Conservation (phyloP, 2,329 filamentous ascomycete species). For the Paraphoma sp. region DNA sequence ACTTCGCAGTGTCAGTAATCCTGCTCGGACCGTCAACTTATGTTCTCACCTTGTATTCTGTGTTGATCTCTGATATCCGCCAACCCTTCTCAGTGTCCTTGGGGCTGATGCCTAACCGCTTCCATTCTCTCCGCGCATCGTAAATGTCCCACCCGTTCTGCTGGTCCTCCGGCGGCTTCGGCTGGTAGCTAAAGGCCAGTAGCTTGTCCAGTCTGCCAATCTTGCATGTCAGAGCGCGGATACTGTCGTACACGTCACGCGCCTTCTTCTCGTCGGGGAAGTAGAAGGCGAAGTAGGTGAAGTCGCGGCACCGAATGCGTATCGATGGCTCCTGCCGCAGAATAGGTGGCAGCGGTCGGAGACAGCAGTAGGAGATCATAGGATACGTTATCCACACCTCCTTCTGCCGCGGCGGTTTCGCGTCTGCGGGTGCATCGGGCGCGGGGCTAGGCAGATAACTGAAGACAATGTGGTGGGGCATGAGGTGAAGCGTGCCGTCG, state of each 20-base stretch:
- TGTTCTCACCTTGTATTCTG: slow-evolving; percentile 71
- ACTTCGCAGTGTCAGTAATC: slow-evolving; percentile 49
- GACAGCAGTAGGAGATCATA: slow-evolving; percentile 81
- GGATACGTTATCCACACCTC: slow-evolving; percentile 96
- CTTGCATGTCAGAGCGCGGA: slow-evolving; percentile 81
- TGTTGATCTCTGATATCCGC: slow-evolving; percentile 89
- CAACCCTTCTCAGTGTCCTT: slow-evolving; percentile 82
- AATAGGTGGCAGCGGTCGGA: slow-evolving; percentile 73
- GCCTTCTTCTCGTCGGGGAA: slow-evolving; percentile 77
- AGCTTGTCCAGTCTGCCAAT: slow-evolving; percentile 85
- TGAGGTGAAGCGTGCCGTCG: slow-evolving; percentile 67
- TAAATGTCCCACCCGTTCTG: slow-evolving; percentile 86
- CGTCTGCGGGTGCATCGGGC: slow-evolving; percentile 41
- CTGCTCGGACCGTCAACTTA: background rate
- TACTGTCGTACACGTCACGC: slow-evolving; percentile 85
- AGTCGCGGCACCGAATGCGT: slow-evolving; percentile 88
- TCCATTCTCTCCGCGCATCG: slow-evolving; percentile 83
- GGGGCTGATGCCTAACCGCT: slow-evolving; percentile 83
- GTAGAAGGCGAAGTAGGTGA: slow-evolving; percentile 91
- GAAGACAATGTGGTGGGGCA: slow-evolving; percentile 70
- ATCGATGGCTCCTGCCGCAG: slow-evolving; percentile 80
- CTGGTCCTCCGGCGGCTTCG: slow-evolving; percentile 73
- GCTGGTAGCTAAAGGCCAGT: slow-evolving; percentile 86
- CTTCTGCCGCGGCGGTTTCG: slow-evolving; percentile 58
- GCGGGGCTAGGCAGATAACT: slow-evolving; percentile 58